Conservation (phyloP, 495 filamentous ascomycete genomes). For the Bombardia bombarda region DNA sequence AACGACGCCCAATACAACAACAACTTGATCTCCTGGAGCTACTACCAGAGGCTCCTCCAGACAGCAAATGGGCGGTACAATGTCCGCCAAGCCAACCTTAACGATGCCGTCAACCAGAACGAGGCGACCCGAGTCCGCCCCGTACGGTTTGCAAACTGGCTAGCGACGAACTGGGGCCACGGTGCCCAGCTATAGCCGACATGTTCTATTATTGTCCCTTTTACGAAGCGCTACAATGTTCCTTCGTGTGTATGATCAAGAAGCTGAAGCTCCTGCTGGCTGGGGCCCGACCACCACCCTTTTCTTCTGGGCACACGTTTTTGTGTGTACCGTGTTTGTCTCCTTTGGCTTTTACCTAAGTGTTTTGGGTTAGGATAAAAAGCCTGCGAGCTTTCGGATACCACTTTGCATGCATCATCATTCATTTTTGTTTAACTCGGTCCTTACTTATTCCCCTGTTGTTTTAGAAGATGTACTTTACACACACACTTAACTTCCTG, state of each 20-base stretch:
- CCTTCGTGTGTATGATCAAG: background rate
- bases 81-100: conserved; percentile 37
- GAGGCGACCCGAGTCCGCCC: conserved; percentile 34
- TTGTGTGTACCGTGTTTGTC: too few species aligned
- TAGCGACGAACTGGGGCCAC: conserved; percentile 36
- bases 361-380: too few species aligned
- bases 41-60: conserved; percentile 40
- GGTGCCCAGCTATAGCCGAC: background rate
- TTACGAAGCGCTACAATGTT: background rate
- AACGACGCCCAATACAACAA: conserved; percentile 28
- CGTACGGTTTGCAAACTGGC: conserved; percentile 38
- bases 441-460: too few species aligned
- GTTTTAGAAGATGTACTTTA: too few species aligned
- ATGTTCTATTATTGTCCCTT: background rate
- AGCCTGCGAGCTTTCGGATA: too few species aligned
- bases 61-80: conserved; percentile 44
- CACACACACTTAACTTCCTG: too few species aligned
- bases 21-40: conserved; percentile 27
- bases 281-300: too few species aligned
- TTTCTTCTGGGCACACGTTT: too few species aligned
- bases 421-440: too few species aligned
- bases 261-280: too few species aligned
- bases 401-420: too few species aligned
- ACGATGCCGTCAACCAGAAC: conserved; percentile 31
- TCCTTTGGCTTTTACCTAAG: too few species aligned